A percentile compares a stretch with the other conserved stretches of the same genome.
Conservation (phyloP, 768 basidiomycete species). For the Leucosporidium yakuticum region DNA sequence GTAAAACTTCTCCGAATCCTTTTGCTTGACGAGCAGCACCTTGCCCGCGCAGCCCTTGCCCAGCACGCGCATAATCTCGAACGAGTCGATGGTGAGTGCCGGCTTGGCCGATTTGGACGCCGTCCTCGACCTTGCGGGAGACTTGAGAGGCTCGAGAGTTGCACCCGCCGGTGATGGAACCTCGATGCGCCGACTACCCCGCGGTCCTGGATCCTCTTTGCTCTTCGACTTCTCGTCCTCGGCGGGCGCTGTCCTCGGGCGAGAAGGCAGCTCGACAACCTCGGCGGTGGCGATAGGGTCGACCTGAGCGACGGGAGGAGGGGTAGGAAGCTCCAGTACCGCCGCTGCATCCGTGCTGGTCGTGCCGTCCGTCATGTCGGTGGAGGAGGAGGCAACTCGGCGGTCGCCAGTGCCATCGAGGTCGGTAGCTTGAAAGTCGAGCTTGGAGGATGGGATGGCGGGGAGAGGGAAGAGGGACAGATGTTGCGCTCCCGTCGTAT, state of each 20-base stretch:
- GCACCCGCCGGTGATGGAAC: background rate
- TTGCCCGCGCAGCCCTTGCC: conserved; percentile 98
- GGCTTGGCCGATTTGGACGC: conserved; percentile 45
- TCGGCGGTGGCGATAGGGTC: background rate
- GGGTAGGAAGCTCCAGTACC: no score
- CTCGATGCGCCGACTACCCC: background rate
- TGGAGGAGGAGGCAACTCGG: background rate
- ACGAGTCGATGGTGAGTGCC: conserved; percentile 70
- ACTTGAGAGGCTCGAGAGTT: conserved; percentile 1
- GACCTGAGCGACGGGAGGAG: no score
- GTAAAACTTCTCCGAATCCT: conserved; percentile 63
- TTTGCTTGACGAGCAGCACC: conserved; percentile 82
- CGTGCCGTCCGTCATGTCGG: background rate
- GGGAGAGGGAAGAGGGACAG: background rate
- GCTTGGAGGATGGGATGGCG: background rate
- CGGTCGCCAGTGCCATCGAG: background rate
- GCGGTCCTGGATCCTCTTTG: background rate
- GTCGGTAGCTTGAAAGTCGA: background rate
- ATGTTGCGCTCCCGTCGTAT: background rate
- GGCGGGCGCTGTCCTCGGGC: background rate
- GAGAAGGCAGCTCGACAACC: background rate
- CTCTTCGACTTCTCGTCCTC: background rate
- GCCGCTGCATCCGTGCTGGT: background rate
- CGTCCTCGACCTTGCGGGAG: conserved; percentile 38
- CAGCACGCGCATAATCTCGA: conserved; percentile 93